A percentile compares a stretch with the other conserved stretches of the same genome.
Evolutionary conservation across 371 early-diverging fungal genomes (phyloP).

Genomic region (Rhizomucor miehei): DNA sequence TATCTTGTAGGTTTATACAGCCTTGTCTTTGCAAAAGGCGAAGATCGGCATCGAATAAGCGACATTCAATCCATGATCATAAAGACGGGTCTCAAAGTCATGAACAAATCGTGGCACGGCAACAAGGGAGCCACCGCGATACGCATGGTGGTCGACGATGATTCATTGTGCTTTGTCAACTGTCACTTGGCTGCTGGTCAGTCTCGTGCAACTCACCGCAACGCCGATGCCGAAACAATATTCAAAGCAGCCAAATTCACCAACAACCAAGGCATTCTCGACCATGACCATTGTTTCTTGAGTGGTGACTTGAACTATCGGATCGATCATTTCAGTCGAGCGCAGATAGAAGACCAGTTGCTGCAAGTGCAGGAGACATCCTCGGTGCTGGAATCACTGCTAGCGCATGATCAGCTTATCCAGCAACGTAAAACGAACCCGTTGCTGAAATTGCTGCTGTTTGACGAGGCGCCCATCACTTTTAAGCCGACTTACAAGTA

Average conservation of each 20-base stretch:
- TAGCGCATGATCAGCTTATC: conserved; percentile 65
- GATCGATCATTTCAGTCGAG: conserved; percentile 55
- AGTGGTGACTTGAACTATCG: conserved; percentile 88
- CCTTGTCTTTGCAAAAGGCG: conserved; percentile 62
- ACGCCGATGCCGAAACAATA: conserved; percentile 72
- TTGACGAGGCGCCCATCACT: conserved; percentile 59
- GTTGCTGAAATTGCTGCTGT: conserved; percentile 56
- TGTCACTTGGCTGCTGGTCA: conserved; percentile 89
- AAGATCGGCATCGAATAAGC: conserved; percentile 22
- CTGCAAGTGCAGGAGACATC: conserved; percentile 16
- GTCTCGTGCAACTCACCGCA: conserved; percentile 67
- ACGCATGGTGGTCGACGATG: conserved; percentile 70
- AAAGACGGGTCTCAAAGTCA: conserved; percentile 84
- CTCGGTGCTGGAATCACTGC: conserved; percentile 16
- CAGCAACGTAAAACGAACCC: conserved; percentile 52
- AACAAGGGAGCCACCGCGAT: conserved; percentile 89
- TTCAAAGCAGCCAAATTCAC: conserved; percentile 58
- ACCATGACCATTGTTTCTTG: conserved; percentile 76
- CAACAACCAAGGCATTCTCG: conserved; percentile 69
- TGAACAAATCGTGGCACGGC: conserved; percentile 60
- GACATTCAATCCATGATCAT: conserved; percentile 41
- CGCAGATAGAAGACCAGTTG: conserved; percentile 51
- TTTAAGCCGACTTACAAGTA: conserved; percentile 91
- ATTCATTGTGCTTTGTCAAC: conserved; percentile 83
- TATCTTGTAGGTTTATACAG: conserved; percentile 83